Evolutionary conservation across 805 yeast species (phyloP).

Genomic region (Yarrowia bubula): DNA sequence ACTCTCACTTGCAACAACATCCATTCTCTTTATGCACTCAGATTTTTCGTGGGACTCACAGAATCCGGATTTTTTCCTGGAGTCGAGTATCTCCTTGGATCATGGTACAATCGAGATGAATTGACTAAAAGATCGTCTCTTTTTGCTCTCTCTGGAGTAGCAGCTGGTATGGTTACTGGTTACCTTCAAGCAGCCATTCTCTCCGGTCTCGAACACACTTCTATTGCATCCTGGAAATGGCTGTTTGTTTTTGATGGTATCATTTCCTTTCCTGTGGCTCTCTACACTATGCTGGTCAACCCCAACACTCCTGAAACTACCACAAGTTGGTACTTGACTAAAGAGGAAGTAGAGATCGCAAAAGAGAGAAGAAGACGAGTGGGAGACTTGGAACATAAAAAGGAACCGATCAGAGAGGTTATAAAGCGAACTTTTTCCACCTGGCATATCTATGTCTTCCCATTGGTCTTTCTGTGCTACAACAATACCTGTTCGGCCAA

Average conservation of each 20-base stretch:
- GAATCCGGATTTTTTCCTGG: slow-evolving; percentile 49
- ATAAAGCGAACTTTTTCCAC: background rate
- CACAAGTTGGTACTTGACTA: background rate
- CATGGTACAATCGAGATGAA: slow-evolving; percentile 43
- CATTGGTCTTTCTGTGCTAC: slow-evolving; percentile 4
- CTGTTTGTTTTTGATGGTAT: slow-evolving; percentile 18
- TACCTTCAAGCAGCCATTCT: slow-evolving; percentile 1
- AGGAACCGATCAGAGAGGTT: background rate
- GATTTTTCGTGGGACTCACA: slow-evolving; percentile 44
- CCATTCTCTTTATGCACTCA: slow-evolving; percentile 39
- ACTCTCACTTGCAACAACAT: slow-evolving; percentile 40
- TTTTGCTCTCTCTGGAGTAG: slow-evolving; percentile 3
- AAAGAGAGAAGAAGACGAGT: background rate
- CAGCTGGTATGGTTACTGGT: background rate
- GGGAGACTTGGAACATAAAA: slow-evolving; percentile 3
- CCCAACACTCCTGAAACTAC: slow-evolving; percentile 12
- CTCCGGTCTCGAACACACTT: background rate
- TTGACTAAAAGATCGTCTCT: slow-evolving; percentile 6
- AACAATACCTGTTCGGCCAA: slow-evolving; percentile 8
- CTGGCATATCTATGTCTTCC: slow-evolving; percentile 21
- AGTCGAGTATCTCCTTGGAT: slow-evolving; percentile 37
- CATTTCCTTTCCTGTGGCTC: slow-evolving; percentile 9
- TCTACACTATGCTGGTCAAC: slow-evolving; percentile 10
- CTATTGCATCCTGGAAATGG: slow-evolving; percentile 13
- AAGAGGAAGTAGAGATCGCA: background rate